A percentile compares a stretch with the other conserved stretches of the same genome.
Evolutionary conservation across 768 basidiomycete species (phyloP).

Genomic region (Naganishia kalamii): DNA sequence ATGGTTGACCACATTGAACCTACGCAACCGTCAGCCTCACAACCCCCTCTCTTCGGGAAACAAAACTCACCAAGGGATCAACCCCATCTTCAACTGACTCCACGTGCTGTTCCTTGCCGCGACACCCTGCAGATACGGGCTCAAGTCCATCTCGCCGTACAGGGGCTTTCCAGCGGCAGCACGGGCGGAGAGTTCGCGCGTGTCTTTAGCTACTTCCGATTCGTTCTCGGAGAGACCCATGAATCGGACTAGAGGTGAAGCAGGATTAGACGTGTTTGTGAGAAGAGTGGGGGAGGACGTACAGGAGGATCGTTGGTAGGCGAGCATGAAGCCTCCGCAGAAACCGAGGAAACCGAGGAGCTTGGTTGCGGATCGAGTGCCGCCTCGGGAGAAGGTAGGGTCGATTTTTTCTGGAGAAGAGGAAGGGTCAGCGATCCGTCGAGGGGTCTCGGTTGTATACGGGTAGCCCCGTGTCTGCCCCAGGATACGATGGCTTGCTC

Average conservation of each 20-base stretch:
- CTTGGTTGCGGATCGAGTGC: conserved; percentile 43
- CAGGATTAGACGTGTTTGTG: background rate
- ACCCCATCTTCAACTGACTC: conserved; percentile 85
- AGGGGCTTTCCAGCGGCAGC: conserved; percentile 73
- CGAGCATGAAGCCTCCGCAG: conserved; percentile 81
- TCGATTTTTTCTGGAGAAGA: conserved; percentile 43
- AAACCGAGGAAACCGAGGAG: conserved; percentile 68
- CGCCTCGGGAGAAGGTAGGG: conserved; percentile 45
- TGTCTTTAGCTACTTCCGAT: conserved; percentile 69
- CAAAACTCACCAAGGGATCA: conserved; percentile 65
- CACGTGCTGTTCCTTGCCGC: conserved; percentile 83
- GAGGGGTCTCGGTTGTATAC: background rate
- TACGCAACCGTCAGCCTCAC: conserved; percentile 38
- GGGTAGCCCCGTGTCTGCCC: background rate
- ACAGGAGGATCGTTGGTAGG: conserved; percentile 87
- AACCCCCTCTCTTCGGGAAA: background rate
- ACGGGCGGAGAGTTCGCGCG: conserved; percentile 68
- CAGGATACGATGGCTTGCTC: background rate
- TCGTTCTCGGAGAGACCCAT: conserved; percentile 45
- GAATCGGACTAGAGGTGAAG: conserved; percentile 37
- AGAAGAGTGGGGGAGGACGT: conserved; percentile 44
- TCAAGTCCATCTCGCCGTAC: conserved; percentile 76
- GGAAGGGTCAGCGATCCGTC: background rate
- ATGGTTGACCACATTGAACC: conserved; percentile 95
- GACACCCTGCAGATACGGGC: conserved; percentile 75